phyloP scores from a whole-genome alignment of 2,329 filamentous ascomycete genomes.

The Sclerotinia subarctica region DNA sequence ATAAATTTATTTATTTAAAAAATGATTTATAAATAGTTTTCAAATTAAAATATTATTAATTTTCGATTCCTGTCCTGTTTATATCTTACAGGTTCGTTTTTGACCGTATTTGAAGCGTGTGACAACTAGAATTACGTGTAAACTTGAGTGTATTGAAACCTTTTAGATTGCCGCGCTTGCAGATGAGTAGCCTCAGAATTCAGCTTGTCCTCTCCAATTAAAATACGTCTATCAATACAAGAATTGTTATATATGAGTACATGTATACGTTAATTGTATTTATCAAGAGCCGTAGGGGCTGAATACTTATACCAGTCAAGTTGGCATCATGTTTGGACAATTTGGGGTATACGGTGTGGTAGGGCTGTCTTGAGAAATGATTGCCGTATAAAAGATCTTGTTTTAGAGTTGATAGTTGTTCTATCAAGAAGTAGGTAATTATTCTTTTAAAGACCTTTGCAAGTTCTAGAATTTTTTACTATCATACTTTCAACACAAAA shows the following conservation, averaged over 20 bases:
- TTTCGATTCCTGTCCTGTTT: neutral
- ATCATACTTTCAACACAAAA: neutral
- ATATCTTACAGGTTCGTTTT: neutral
- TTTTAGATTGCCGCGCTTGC: neutral
- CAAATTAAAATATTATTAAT: no score
- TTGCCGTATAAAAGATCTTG: neutral
- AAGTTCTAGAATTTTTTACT: neutral
- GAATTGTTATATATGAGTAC: neutral
- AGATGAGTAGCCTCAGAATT: neutral
- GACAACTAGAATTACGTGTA: neutral
- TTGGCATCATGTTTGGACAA: neutral
- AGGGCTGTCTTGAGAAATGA: neutral
- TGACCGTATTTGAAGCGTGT: no score
- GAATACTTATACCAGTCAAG: neutral
- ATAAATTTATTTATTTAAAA: no score
- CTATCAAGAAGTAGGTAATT: neutral
- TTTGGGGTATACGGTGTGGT: no score
- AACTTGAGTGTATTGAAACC: neutral
- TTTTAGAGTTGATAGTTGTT: no score
- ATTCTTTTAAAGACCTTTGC: no score
- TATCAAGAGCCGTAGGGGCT: neutral
- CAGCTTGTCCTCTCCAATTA: neutral
- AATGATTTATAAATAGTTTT: no score
- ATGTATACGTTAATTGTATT: neutral
- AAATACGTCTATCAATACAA: neutral